Conservation (phyloP, 805 yeast species). For the Pichia exigua region DNA sequence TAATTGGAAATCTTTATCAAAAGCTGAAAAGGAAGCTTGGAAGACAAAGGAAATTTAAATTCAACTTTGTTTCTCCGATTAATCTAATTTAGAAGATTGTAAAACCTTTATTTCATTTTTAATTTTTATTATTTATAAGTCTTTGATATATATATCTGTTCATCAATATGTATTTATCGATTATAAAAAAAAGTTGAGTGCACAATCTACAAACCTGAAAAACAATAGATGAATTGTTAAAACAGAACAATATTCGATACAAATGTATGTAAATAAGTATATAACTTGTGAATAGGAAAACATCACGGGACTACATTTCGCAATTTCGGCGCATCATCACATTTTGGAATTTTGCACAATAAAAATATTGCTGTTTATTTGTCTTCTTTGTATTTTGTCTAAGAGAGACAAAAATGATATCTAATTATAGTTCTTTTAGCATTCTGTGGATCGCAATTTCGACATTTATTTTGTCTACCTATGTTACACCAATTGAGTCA, state of each 20-base stretch:
- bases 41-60: constrained; percentile 7
- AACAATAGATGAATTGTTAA: no score
- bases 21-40: constrained; percentile 19
- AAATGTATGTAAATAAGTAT: no score
- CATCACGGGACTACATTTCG: no score
- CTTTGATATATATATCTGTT: not conserved
- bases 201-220: no score
- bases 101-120: not conserved
- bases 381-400: not conserved
- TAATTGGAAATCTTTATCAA: constrained; percentile 18
- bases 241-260: no score
- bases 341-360: no score
- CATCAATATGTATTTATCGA: no score
- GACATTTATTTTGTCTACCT: not conserved
- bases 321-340: no score
- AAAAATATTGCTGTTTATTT: no score
- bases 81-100: not conserved
- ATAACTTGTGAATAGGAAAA: no score
- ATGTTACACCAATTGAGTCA: not conserved
- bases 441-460: not conserved
- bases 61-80: not conserved
- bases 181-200: no score
- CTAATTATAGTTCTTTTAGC: not conserved
- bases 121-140: not conserved
- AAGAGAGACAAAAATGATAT: not conserved